Base-by-base conservation (phyloP, 2,329 filamentous ascomycete species). In the Xylaria sp. region DNA sequence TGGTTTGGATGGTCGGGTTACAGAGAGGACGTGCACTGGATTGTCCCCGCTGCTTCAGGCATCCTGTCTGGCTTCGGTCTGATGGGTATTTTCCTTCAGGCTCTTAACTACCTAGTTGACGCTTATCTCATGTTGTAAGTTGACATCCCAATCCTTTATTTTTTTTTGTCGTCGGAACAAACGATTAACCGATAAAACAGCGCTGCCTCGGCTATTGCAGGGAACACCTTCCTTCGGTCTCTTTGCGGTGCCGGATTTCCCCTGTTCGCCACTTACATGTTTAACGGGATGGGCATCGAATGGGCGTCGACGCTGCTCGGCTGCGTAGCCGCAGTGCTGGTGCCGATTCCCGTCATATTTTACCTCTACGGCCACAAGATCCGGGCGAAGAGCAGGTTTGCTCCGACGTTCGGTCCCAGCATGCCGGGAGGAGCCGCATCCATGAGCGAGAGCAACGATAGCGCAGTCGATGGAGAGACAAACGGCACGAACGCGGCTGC, bases 61-160 rank as follows among this genome's bases (percentile, higher is more conserved):
- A 70, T 88, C 45, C 76, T 81, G 72, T 82, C 86, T 45, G 90
- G 90, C 3, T 89, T 91, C 42, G 90, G 90, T 4, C 85, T 94
- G 66, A 87, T 92, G 74, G 88, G 87, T 21, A 92, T 94, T 66
- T 93, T 93, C 78, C 83, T 94, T 34, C 88, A 90, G 61, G 80
- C 87, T 11, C 76, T 94, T 56, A 94, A 93, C 74, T 93, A 92
- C 69, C 82, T 93, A 2, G 86, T 92, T 53, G 90, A 93, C 65
- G 85, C 85, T 8, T 88, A 88, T 65, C 81, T 86, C 65, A 84
- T 85, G 82, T 86, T 86, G 70, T 72, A 70, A 69, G 70, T 71
- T 44, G 29, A 20, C 26, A 5, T 21, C 24, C 41, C 26, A 45
- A 11, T 16, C n/a, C n/a, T 26, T n/a, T 6, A 19, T 17, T 44